Evolutionary conservation across 441 rosid genomes (phyloP).

Genomic region (Brassica balearica): DNA sequence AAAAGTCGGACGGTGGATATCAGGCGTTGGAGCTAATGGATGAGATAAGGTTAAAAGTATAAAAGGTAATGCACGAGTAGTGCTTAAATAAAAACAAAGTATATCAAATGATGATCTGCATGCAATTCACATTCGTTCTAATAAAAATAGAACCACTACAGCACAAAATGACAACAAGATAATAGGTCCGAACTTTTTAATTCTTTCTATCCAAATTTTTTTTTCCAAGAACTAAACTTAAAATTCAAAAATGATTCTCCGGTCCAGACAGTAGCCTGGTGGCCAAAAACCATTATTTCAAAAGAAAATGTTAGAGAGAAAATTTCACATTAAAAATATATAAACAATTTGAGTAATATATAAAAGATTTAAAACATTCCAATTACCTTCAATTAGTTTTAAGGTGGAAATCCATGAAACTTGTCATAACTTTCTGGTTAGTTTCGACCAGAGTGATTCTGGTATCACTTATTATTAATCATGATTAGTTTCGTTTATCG

Average conservation of each 20-base stretch:
- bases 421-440: no score
- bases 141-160: constrained; percentile 38
- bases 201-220: not conserved
- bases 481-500: no score
- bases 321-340: no score
- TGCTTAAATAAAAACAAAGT: constrained; percentile 32
- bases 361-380: no score
- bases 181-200: not conserved
- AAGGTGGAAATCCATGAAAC: no score
- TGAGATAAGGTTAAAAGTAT: constrained; percentile 23
- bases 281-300: no score
- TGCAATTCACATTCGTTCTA: constrained; percentile 28
- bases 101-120: constrained; percentile 10
- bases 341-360: no score
- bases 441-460: no score
- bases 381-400: no score
- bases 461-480: no score
- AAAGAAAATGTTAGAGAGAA: no score
- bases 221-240: not conserved
- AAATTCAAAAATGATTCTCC: not conserved
- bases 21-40: constrained; percentile 19
- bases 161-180: constrained; percentile 34
- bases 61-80: constrained; percentile 42
- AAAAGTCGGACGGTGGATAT: constrained; percentile 32
- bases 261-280: no score